Evolutionary conservation across 352 stramenopile species (phyloP).

Genomic region (Phytophthora chlamydospora): DNA sequence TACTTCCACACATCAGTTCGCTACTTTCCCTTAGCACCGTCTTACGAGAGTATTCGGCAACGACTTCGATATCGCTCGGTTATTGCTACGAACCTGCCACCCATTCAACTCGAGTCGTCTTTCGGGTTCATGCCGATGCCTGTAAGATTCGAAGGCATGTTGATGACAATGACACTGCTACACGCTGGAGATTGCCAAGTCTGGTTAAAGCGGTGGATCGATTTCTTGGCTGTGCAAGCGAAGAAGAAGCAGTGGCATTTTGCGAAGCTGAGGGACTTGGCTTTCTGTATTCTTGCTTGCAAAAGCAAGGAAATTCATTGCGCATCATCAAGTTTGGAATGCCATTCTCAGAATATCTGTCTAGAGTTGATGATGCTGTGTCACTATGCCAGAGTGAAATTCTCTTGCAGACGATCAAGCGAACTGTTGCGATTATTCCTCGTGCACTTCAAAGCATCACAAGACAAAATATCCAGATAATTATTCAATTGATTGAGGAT

Average conservation of each 20-base stretch:
- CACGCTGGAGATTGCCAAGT: conserved; percentile 11
- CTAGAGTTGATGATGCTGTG: not conserved
- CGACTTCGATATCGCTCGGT: conserved; percentile 26
- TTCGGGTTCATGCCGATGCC: conserved; percentile 18
- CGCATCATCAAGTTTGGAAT: conserved; percentile 6
- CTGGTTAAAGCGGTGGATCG: conserved; percentile 7
- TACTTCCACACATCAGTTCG: conserved; percentile 24
- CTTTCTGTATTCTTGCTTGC: conserved; percentile 21
- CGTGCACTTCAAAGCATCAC: conserved; percentile 13
- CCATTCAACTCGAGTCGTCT: conserved; percentile 17
- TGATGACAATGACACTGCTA: conserved; percentile 1
- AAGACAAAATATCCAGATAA: conserved; percentile 22
- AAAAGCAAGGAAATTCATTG: conserved; percentile 8
- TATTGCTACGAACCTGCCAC: conserved; percentile 16
- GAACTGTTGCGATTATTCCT: conserved; percentile 10
- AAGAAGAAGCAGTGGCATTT: conserved; percentile 23
- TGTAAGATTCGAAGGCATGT: conserved; percentile 3
- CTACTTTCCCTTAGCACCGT: conserved; percentile 13
- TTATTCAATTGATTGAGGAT: conserved; percentile 6
- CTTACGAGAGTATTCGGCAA: conserved; percentile 15
- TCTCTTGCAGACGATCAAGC: conserved; percentile 13
- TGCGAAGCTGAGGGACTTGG: conserved; percentile 22
- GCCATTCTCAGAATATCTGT: conserved; percentile 13
- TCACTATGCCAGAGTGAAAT: not conserved
- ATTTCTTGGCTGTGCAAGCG: conserved; percentile 17